Evolutionary conservation across 441 rosid genomes (phyloP), one percentile per base, ranked within the genome.

Genomic region (Croton laevigatus): DNA sequence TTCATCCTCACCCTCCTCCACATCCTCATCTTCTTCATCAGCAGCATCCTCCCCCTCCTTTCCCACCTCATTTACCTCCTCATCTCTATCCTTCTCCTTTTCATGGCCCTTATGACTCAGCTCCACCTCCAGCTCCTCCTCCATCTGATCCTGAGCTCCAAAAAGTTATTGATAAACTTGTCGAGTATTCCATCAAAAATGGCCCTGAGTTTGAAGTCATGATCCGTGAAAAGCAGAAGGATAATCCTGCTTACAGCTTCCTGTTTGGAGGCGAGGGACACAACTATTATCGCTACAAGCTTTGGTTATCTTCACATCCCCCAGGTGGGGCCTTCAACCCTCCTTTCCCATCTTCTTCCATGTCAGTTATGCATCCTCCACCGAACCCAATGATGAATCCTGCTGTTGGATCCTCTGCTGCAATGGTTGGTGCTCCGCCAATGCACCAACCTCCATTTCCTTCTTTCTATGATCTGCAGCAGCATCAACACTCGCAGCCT

Each of bases 171-270:
- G 97, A 95, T 71, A 95, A 95, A 77, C 97, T 93, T 73, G 91
- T 89, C 66, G 96, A 93, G 87, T 95, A 95, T 79, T 79, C 91
- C 12, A 80, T 85, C 17, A 95, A 93, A 85, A 95, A 93, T 52
- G 99, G 99, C 60, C 98, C 97, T 0, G 98, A 95, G 80, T 95
- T 95, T 73, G 99, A 95, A 81, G 89, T 86, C 76, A 89, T 93
- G 98, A 88, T 95, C 79, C 91, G 98, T 3, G 95, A 89, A 73
- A 95, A 92, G 74, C 98, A 95, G 81, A 87, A 91, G 80, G 97
- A 93, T 73, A 93, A 95, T 73, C 98, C 97, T 76, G 98, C 88
- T 54, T 95, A 91, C 71, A 76, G 82, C 70, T 95, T 95, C 73
- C 85, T 95, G 3, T 91, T 93, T 82, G 98, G 98, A 4, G 98